phyloP scores from a whole-genome alignment of 768 basidiomycete species.

The Lepiota brunneoincarnata region DNA sequence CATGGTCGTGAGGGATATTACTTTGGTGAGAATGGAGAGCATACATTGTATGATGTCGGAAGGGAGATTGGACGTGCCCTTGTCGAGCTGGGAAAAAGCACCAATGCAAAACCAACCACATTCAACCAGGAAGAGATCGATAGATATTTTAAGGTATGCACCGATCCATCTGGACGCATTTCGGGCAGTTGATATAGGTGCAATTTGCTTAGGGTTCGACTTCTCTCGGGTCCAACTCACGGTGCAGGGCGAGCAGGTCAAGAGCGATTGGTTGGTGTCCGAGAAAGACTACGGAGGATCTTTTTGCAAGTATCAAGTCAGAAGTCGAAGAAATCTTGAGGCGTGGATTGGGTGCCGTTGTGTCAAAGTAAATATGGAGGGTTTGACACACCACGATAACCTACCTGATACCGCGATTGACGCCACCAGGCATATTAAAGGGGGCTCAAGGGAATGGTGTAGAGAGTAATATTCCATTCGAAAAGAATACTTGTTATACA shows the following conservation, averaged over 20 bases:
- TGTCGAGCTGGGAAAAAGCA: conserved; percentile 33
- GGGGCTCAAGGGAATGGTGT: not conserved
- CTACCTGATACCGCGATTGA: not conserved
- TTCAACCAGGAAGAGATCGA: conserved; percentile 46
- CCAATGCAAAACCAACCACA: conserved; percentile 37
- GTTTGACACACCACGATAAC: not conserved
- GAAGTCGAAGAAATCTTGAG: conserved; percentile 33
- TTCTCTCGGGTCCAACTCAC: conserved; percentile 33
- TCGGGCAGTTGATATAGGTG: too few relatives aligned
- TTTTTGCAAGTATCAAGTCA: conserved; percentile 44
- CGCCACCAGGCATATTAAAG: too few relatives aligned
- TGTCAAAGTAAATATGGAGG: too few relatives aligned
- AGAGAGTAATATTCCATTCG: not conserved
- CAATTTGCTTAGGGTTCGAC: not conserved
- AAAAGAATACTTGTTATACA: conserved; percentile 25
- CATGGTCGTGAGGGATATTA: conserved; percentile 54
- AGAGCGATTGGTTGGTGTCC: conserved; percentile 53
- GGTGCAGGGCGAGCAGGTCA: conserved; percentile 41
- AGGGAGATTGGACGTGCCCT: conserved; percentile 37
- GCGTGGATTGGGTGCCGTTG: not conserved
- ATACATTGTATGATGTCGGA: conserved; percentile 39
- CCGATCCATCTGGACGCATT: not conserved
- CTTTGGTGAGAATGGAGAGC: conserved; percentile 51
- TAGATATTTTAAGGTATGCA: conserved; percentile 31
- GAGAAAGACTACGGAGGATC: conserved; percentile 43